Evolutionary conservation across 2,329 filamentous ascomycete species (phyloP).

Genomic region (Diaporthe sp.): DNA sequence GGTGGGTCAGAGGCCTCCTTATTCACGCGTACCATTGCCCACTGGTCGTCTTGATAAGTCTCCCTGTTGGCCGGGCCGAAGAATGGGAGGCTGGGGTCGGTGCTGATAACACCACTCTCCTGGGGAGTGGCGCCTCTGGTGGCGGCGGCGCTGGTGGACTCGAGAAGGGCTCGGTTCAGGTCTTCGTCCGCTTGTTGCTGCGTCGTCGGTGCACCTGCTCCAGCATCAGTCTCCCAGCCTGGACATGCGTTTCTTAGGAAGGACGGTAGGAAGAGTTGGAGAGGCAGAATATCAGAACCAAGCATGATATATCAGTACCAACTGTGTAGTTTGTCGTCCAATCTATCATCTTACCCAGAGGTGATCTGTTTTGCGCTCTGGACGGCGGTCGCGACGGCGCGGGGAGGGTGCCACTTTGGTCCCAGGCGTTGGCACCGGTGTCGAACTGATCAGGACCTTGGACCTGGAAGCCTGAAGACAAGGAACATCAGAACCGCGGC

Average conservation of each 20-base stretch:
- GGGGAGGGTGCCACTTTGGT: conserved; percentile 52
- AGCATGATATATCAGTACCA: conserved; percentile 51
- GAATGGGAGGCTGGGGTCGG: conserved; percentile 53
- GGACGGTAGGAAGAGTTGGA: conserved; percentile 25
- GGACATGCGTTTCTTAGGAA: conserved; percentile 36
- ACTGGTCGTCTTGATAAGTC: conserved; percentile 67
- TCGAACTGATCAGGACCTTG: conserved; percentile 37
- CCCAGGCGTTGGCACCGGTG: conserved; percentile 30
- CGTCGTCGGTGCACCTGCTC: conserved; percentile 45
- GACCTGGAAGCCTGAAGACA: conserved; percentile 32
- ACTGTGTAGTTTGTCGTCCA: conserved; percentile 57
- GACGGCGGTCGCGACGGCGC: conserved; percentile 74
- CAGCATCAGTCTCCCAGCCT: conserved; percentile 31
- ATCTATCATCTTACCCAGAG: conserved; percentile 65
- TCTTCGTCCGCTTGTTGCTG: conserved; percentile 65
- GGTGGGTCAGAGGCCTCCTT: conserved; percentile 52
- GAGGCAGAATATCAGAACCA: conserved; percentile 22
- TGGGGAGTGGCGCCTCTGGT: conserved; percentile 60
- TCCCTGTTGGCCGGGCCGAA: conserved; percentile 72
- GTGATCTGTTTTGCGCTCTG: conserved; percentile 68
- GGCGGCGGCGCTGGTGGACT: conserved; percentile 61
- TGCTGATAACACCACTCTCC: conserved; percentile 63
- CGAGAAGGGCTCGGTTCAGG: conserved; percentile 67
- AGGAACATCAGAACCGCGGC: neutral
- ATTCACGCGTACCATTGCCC: conserved; percentile 68